phyloP scores from a whole-genome alignment of 805 yeast species.

The Yamadazyma paraphyllophila region DNA sequence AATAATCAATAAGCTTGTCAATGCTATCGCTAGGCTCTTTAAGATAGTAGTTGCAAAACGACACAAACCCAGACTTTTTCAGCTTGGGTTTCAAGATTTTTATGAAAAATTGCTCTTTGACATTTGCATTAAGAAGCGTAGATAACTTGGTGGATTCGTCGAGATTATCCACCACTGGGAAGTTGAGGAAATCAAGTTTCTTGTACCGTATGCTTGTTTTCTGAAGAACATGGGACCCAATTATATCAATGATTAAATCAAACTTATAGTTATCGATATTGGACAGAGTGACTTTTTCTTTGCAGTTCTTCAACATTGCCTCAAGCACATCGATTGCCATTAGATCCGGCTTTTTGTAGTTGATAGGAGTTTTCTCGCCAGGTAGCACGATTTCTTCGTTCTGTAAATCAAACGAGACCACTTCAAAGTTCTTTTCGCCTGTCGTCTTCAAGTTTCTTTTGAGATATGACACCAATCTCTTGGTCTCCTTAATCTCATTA shows the following conservation, averaged over 20 bases:
- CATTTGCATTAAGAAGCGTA: conserved; percentile 25
- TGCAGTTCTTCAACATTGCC: conserved; percentile 24
- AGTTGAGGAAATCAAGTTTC: conserved; percentile 26
- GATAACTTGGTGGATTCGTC: conserved; percentile 14
- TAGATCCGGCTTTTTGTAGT: conserved; percentile 36
- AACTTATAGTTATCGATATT: conserved; percentile 28
- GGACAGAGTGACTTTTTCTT: conserved; percentile 17
- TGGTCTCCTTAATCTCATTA: conserved; percentile 17
- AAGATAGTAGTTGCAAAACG: conserved; percentile 32
- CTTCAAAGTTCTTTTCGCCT: conserved; percentile 20
- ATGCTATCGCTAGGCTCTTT: conserved; percentile 34
- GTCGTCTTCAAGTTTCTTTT: conserved; percentile 2
- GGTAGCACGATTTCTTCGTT: conserved; percentile 35
- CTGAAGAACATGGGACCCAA: conserved; percentile 41
- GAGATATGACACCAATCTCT: conserved; percentile 21
- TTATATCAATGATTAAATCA: conserved; percentile 38
- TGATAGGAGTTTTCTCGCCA: conserved; percentile 32
- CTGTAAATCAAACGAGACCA: conserved; percentile 32
- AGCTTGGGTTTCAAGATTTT: conserved; percentile 39
- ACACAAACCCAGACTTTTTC: conserved; percentile 29
- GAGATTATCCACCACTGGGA: conserved; percentile 25
- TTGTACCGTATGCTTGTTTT: conserved; percentile 24
- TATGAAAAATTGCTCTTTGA: conserved; percentile 31
- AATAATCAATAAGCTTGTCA: conserved; percentile 24
- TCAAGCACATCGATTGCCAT: conserved; percentile 38